Percentiles rank a stretch among this genome's conserved stretches.
Conservation (phyloP, 768 basidiomycete genomes). For the Pholiota conissans region DNA sequence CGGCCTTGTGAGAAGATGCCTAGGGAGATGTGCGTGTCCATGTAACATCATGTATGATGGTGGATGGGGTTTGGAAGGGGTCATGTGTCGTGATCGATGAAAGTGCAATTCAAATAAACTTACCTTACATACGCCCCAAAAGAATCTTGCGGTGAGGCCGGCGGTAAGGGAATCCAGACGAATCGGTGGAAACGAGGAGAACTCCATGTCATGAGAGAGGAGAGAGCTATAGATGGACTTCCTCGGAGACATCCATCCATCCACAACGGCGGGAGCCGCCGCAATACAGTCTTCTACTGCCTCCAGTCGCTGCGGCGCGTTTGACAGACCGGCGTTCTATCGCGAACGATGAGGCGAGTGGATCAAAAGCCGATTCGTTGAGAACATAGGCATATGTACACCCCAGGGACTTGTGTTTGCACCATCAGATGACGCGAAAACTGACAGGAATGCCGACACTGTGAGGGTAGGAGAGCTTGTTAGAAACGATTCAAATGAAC, state of each 20-base stretch:
- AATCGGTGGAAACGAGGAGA: neutral
- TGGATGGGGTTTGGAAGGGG: neutral
- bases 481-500: neutral
- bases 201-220: neutral
- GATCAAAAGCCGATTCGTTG: neutral
- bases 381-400: neutral
- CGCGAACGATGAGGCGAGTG: neutral
- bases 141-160: neutral
- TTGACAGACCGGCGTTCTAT: neutral
- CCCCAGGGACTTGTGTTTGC: neutral
- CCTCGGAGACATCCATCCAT: neutral
- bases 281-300: too few relatives aligned
- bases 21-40: too few relatives aligned
- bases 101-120: neutral
- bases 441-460: conserved; percentile 13
- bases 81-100: neutral
- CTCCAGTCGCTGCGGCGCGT: too few relatives aligned
- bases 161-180: neutral
- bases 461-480: neutral
- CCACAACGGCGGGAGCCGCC: neutral
- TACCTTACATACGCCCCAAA: neutral
- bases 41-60: neutral
- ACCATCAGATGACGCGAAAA: conserved; percentile 23
- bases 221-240: neutral
- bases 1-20: neutral